Conservation (phyloP, 2,329 filamentous ascomycete species). For the Ophiocordyceps robertsii region DNA sequence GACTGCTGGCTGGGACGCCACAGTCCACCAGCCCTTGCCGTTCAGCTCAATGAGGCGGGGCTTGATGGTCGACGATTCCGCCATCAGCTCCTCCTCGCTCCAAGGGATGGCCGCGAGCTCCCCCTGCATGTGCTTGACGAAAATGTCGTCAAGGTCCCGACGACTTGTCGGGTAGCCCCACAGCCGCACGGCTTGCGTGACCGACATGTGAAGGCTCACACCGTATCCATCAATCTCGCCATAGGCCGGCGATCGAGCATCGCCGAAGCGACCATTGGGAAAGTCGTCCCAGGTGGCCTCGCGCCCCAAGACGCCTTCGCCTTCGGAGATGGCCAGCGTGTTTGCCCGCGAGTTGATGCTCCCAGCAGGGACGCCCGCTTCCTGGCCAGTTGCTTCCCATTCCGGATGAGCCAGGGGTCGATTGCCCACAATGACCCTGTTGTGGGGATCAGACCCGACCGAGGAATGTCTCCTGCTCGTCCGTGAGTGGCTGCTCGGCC, state of each 20-base stretch:
- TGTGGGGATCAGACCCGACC: conserved; percentile 72
- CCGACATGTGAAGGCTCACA: conserved; percentile 82
- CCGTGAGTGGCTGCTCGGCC: conserved; percentile 19
- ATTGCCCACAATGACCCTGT: conserved; percentile 70
- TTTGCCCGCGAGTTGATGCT: conserved; percentile 67
- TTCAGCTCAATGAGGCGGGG: conserved; percentile 65
- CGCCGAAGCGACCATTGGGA: conserved; percentile 91
- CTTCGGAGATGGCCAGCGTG: conserved; percentile 86
- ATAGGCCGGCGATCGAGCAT: conserved; percentile 83
- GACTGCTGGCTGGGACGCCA: conserved; percentile 88
- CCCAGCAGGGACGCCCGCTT: conserved; percentile 63
- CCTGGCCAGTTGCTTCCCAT: conserved; percentile 61
- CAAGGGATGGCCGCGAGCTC: conserved; percentile 75
- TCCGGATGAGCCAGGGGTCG: conserved; percentile 44
- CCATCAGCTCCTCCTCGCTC: conserved; percentile 78
- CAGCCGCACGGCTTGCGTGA: conserved; percentile 66
- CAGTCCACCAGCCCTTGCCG: conserved; percentile 81
- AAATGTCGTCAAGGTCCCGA: conserved; percentile 66
- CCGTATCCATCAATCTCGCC: conserved; percentile 98
- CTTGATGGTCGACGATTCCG: conserved; percentile 75
- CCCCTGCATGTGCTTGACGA: conserved; percentile 69
- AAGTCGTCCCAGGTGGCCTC: conserved; percentile 99
- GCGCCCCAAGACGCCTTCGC: conserved; percentile 74
- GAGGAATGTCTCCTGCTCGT: conserved; percentile 56
- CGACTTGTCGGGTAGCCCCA: conserved; percentile 67